Conservation (phyloP, 2,329 filamentous ascomycete species). For the Aureobasidium sp. region DNA sequence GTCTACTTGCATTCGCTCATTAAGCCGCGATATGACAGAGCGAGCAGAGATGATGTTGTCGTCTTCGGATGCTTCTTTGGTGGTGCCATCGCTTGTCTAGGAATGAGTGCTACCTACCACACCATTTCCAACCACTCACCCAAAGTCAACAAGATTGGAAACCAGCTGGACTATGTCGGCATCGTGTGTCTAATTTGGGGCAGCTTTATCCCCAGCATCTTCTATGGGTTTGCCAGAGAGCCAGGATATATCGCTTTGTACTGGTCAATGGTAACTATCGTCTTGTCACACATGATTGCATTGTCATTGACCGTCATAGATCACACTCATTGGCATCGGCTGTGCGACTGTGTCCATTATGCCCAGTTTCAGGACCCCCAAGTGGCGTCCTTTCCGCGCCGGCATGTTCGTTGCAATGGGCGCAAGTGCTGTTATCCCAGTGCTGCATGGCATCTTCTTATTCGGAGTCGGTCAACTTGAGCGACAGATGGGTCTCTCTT, state of each 20-base stretch:
- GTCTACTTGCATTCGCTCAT: slow-evolving; percentile 50
- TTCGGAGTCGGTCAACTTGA: slow-evolving; percentile 61
- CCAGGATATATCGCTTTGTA: slow-evolving; percentile 60
- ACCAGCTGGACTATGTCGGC: slow-evolving; percentile 89
- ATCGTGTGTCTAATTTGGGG: slow-evolving; percentile 90
- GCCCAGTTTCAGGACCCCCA: slow-evolving; percentile 74
- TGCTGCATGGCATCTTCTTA: slow-evolving; percentile 63
- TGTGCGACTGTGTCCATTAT: slow-evolving; percentile 71
- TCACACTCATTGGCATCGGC: slow-evolving; percentile 65
- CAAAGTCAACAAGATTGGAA: slow-evolving; percentile 70
- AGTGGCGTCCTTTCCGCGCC: slow-evolving; percentile 76
- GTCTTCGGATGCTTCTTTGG: slow-evolving; percentile 73
- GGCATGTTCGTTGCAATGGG: slow-evolving; percentile 86
- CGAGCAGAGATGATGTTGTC: slow-evolving; percentile 54
- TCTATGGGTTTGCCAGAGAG: slow-evolving; percentile 74
- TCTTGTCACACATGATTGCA: no score
- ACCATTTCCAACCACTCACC: slow-evolving; percentile 77
- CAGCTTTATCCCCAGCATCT: slow-evolving; percentile 79
- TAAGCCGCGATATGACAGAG: slow-evolving; percentile 57
- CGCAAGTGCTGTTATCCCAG: slow-evolving; percentile 71
- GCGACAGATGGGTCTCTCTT: slow-evolving; percentile 68
- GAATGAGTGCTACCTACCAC: slow-evolving; percentile 63
- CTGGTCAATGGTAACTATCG: slow-evolving; percentile 34
- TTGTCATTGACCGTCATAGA: slow-evolving; percentile 43
- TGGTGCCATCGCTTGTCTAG: slow-evolving; percentile 45